phyloP scores from a whole-genome alignment of 805 yeast species.

The Komagataella phaffii region DNA sequence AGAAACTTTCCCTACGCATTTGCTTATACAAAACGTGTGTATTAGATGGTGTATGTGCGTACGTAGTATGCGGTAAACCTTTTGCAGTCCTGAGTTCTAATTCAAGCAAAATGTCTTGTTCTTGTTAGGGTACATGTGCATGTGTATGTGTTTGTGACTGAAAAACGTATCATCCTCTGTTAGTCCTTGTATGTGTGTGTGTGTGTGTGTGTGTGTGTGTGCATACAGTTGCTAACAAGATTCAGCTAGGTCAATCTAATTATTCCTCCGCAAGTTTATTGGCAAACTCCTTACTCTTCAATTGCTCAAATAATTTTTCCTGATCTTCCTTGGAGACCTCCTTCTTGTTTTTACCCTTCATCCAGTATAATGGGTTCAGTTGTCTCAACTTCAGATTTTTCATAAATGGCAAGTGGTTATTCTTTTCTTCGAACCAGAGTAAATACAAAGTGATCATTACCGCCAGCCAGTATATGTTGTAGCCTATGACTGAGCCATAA shows the following conservation, averaged over 20 bases:
- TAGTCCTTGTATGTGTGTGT: slow-evolving; percentile 1
- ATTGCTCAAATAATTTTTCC: slow-evolving; percentile 32
- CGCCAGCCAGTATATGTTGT: slow-evolving; percentile 79
- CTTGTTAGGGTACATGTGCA: no score
- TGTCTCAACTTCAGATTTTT: slow-evolving; percentile 32
- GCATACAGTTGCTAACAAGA: background rate
- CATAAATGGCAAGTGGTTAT: slow-evolving; percentile 66
- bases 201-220: slow-evolving; percentile 1
- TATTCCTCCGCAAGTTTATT: slow-evolving; percentile 1
- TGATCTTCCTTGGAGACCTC: slow-evolving; percentile 40
- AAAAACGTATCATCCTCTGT: no score
- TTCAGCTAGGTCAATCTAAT: background rate
- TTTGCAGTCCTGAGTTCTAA: no score
- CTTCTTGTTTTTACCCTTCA: slow-evolving; percentile 53
- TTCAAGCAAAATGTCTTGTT: no score
- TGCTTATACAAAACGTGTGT: no score
- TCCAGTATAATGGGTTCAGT: slow-evolving; percentile 61
- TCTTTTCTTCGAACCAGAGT: slow-evolving; percentile 75
- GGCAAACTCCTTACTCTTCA: slow-evolving; percentile 19
- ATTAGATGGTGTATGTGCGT: no score
- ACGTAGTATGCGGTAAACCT: no score
- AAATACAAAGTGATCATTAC: slow-evolving; percentile 39
- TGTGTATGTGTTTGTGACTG: no score
- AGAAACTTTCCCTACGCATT: no score
- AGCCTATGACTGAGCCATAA: slow-evolving; percentile 79